These are phyloP conservation scores for Populus euphratica DNA, from an alignment of 345 rosid genomes.

Conservation along the genomic window DNA sequence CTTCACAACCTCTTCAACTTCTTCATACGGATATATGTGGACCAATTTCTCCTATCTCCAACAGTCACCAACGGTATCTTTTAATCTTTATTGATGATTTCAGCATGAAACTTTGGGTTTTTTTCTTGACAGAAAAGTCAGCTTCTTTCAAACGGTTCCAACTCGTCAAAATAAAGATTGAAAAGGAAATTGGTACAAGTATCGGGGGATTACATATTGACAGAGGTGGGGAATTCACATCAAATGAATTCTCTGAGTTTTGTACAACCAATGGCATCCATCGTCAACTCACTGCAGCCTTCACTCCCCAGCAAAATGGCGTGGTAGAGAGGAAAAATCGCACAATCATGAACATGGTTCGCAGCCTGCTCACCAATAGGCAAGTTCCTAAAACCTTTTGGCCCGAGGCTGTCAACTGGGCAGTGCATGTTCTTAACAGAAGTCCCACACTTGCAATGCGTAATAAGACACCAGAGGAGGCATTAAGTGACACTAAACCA, in stretches of 20 bases:
- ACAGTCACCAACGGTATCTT: background rate
- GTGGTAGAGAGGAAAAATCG: background rate
- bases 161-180: too few species aligned
- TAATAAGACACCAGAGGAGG: background rate
- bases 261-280: background rate
- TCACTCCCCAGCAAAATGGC: background rate
- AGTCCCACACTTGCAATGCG: background rate
- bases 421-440: background rate
- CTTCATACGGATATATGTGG: background rate
- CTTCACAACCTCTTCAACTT: background rate
- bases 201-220: background rate
- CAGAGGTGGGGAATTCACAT: background rate
- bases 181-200: too few species aligned
- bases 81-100: background rate
- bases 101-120: background rate
- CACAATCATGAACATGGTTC: background rate
- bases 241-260: background rate
- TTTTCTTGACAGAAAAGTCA: background rate
- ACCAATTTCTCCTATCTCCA: background rate
- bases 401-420: background rate
- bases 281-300: background rate
- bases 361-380: background rate
- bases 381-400: background rate
- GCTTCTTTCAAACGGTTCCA: accelerated
- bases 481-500: background rate